These are phyloP conservation scores for Agarophyton chilense DNA, from an alignment of 23 red algal genomes.

Conservation along the genomic window DNA sequence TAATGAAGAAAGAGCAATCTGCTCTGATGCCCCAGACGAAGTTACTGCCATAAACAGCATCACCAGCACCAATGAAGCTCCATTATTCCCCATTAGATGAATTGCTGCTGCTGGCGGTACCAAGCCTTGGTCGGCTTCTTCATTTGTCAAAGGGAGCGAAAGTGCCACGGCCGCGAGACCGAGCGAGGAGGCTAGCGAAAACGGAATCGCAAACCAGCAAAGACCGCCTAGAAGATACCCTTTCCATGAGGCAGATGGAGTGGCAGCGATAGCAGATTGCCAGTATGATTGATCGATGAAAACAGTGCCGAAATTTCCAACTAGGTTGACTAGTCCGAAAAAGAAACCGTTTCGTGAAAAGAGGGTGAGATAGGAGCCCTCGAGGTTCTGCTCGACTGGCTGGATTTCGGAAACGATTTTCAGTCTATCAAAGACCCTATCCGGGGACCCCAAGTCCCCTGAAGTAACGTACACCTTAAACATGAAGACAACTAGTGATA, in stretches of 20 bases:
- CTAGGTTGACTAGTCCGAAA: slow-evolving; percentile 85
- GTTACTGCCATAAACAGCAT: slow-evolving; percentile 89
- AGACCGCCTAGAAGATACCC: slow-evolving; percentile 83
- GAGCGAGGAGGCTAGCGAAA: slow-evolving; percentile 76
- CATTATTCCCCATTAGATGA: slow-evolving; percentile 75
- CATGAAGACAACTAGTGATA: slow-evolving; percentile 56
- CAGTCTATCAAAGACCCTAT: slow-evolving; percentile 31
- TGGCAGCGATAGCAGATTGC: slow-evolving; percentile 83
- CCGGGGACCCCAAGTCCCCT: slow-evolving; percentile 50
- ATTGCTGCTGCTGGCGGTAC: slow-evolving; percentile 55
- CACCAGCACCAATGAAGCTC: slow-evolving; percentile 62
- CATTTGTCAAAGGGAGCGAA: slow-evolving; percentile 63
- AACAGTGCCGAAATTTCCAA: slow-evolving; percentile 83
- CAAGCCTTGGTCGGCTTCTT: slow-evolving; percentile 66
- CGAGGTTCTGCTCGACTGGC: slow-evolving; percentile 63
- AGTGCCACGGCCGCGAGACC: slow-evolving; percentile 72
- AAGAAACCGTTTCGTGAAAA: slow-evolving; percentile 79
- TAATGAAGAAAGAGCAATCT: slow-evolving; percentile 63
- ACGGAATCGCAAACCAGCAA: slow-evolving; percentile 92
- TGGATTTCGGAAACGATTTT: slow-evolving; percentile 28
- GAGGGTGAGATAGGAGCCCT: slow-evolving; percentile 82
- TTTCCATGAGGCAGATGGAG: slow-evolving; percentile 74
- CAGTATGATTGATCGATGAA: slow-evolving; percentile 87
- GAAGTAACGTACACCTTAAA: slow-evolving; percentile 63
- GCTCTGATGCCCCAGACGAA: slow-evolving; percentile 76